Conservation (phyloP, 1,139 yeast species). For the Lodderomyces beijingensis region DNA sequence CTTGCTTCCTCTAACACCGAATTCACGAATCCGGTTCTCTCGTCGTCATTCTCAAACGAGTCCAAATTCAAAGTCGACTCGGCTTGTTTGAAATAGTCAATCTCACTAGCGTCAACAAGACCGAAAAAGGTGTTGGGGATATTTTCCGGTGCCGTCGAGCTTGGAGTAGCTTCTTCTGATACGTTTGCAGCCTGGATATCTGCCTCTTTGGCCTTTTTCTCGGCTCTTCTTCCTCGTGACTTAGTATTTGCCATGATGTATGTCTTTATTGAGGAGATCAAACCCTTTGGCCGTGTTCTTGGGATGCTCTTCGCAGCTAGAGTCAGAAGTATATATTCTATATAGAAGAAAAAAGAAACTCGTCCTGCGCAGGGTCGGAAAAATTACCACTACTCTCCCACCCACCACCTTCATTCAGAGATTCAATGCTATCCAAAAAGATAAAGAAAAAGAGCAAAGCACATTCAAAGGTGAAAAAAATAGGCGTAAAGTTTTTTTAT, state of each 20-base stretch:
- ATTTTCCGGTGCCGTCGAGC: slow-evolving; percentile 2
- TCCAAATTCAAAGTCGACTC: slow-evolving; percentile 81
- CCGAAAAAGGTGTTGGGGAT: slow-evolving; percentile 60
- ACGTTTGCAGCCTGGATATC: slow-evolving; percentile 7
- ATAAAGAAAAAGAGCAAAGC: no score
- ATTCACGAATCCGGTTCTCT: slow-evolving; percentile 63
- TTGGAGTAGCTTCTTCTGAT: slow-evolving; percentile 10
- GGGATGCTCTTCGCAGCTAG: no score
- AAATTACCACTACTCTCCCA: no score
- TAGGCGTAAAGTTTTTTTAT: no score
- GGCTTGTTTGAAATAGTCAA: slow-evolving; percentile 89
- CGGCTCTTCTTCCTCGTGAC: slow-evolving; percentile 68
- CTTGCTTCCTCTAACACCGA: slow-evolving; percentile 82
- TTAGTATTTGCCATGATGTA: slow-evolving; percentile 23
- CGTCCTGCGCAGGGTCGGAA: no score
- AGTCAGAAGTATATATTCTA: no score
- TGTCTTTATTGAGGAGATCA: no score
- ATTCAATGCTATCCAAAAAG: no score
- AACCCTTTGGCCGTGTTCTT: no score
- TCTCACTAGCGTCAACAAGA: slow-evolving; percentile 73
- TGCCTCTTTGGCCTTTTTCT: slow-evolving; percentile 28
- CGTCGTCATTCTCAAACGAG: slow-evolving; percentile 73
- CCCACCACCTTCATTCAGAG: no score
- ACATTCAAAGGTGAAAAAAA: no score
- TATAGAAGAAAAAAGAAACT: no score